Percentiles rank a stretch among this genome's conserved stretches.
Conservation (phyloP, 768 basidiomycete genomes). For the Punctularia strigosozonata region DNA sequence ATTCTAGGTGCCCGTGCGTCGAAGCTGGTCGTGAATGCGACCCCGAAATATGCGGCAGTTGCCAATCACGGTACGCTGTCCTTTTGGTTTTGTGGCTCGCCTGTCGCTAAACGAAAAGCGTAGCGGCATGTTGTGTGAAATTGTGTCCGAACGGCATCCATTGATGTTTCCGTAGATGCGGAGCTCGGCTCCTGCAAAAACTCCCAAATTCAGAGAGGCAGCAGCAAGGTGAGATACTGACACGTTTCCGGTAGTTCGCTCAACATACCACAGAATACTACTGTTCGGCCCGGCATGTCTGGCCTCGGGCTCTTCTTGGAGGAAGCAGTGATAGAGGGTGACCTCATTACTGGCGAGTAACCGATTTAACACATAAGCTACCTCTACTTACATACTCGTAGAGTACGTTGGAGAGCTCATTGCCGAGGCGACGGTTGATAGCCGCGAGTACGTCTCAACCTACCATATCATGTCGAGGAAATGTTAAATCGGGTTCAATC, state of each 20-base stretch:
- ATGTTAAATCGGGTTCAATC: background rate
- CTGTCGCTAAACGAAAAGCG: background rate
- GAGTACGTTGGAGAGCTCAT: constrained; percentile 63
- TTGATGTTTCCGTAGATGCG: constrained; percentile 13
- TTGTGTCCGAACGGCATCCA: background rate
- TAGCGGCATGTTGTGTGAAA: background rate
- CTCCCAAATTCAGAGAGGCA: constrained; percentile 32
- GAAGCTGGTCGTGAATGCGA: constrained; percentile 49
- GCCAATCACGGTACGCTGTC: constrained; percentile 33
- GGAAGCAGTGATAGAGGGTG: constrained; percentile 30
- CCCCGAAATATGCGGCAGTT: constrained; percentile 46
- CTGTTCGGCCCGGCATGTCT: constrained; percentile 16
- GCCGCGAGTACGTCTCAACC: constrained; percentile 33
- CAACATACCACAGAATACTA: background rate
- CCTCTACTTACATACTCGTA: constrained; percentile 11
- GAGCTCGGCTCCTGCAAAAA: constrained; percentile 31
- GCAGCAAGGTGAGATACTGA: constrained; percentile 18
- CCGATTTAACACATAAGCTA: background rate
- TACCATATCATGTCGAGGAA: background rate
- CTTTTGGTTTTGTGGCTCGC: background rate
- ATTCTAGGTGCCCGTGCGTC: constrained; percentile 41
- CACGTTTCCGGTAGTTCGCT: constrained; percentile 1
- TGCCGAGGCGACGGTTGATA: constrained; percentile 32
- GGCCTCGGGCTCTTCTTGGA: constrained; percentile 44
- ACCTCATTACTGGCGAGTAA: constrained; percentile 40